Conservation (phyloP, 129 eudicot genomes). For the Rutidosis leptorrhynchoides region DNA sequence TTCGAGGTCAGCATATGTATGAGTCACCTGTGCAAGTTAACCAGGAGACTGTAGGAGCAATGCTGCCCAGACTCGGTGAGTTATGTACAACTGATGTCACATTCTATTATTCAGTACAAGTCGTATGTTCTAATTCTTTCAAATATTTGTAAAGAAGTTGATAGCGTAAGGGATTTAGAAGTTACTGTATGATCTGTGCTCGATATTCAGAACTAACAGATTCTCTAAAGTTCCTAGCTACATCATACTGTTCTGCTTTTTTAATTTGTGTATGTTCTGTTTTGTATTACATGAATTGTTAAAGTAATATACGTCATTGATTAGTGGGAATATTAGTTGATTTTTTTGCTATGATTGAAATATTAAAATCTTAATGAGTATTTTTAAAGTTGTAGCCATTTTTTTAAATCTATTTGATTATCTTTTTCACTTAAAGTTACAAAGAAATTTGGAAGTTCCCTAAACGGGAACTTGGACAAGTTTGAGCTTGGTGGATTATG, state of each 20-base stretch:
- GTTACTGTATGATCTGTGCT: background rate
- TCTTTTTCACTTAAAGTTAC: background rate
- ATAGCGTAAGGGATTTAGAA: background rate
- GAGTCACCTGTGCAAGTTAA: conserved; percentile 66
- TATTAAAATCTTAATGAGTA: background rate
- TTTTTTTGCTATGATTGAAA: background rate
- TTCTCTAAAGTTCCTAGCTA: background rate
- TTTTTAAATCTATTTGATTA: background rate
- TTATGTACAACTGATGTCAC: conserved; percentile 4
- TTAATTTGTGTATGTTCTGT: conserved; percentile 17
- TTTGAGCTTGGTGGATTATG: background rate
- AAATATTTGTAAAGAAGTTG: background rate
- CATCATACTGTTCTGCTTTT: background rate
- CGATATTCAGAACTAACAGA: background rate
- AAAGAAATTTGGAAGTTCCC: background rate
- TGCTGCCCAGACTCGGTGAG: conserved; percentile 91
- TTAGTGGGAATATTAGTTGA: background rate
- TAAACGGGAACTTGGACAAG: background rate
- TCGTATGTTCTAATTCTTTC: background rate
- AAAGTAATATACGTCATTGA: background rate
- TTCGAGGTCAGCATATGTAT: conserved; percentile 66
- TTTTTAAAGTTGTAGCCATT: background rate
- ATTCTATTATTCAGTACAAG: background rate
- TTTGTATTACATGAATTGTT: background rate
- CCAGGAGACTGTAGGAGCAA: conserved; percentile 83